Evolutionary conservation across 495 filamentous ascomycete species (phyloP).

Genomic region (Lophium mytilinum): DNA sequence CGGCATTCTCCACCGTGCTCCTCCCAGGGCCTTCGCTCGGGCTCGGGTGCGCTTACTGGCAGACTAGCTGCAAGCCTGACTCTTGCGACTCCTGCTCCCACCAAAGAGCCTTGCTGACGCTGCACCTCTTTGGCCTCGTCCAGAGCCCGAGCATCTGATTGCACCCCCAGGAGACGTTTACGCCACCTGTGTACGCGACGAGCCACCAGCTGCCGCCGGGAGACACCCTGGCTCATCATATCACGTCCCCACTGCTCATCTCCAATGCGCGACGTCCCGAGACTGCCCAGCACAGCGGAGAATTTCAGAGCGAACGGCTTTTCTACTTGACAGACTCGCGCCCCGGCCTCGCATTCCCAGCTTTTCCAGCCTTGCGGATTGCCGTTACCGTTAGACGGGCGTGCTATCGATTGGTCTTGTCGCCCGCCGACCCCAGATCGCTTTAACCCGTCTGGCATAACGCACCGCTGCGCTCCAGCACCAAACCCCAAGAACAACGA

Average conservation of each 20-base stretch:
- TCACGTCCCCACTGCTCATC: constrained; percentile 17
- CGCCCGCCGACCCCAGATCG: background rate
- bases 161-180: constrained; percentile 11
- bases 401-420: background rate
- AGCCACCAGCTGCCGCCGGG: background rate
- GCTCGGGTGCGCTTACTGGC: constrained; percentile 15
- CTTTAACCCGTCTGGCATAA: constrained; percentile 3
- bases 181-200: constrained; percentile 19
- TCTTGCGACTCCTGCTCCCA: constrained; percentile 9
- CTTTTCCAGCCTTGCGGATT: background rate
- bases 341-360: background rate
- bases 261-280: constrained; percentile 23
- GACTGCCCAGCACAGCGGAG: constrained; percentile 21
- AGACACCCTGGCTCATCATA: background rate
- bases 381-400: background rate
- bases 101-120: constrained; percentile 3
- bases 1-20: constrained; percentile 18
- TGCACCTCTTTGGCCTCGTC: constrained; percentile 1
- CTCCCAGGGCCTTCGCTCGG: background rate
- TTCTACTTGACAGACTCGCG: constrained; percentile 10
- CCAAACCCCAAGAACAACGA: background rate
- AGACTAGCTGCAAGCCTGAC: constrained; percentile 11
- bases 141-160: background rate
- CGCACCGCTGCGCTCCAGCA: background rate
- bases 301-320: constrained; percentile 8